Evolutionary conservation across 1,284 basidiomycete species (phyloP), one percentile per base, ranked within the genome.

Genomic region (Filobasidium uniguttulatum): DNA sequence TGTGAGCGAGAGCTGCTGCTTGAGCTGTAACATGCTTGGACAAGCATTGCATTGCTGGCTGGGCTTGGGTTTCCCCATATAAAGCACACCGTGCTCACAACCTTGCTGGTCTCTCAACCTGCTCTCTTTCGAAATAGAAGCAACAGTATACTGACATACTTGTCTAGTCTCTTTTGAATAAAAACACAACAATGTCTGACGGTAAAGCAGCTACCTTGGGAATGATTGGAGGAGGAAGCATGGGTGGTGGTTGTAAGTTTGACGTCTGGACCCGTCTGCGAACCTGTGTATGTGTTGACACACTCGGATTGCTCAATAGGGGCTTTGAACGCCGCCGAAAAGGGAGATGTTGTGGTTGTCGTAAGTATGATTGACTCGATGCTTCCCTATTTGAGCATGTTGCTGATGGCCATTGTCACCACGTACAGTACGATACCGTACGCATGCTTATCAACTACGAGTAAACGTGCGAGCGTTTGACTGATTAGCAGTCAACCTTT

Each of bases 201-300:
- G n/a, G n/a, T n/a, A n/a, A n/a, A n/a, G n/a, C n/a, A n/a, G n/a
- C 40, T 8, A 43, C 40, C 6, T 14, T 43, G 23, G 40, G 25
- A 26, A 43, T 43, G 40, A 43, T 43, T 26, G 40, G 40, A n/a
- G 40, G 40, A 26, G 40, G 40, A 9, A 43, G 40, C 22, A 43
- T 43, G 40, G 40, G 40, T 4, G 40, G 40, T 26, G 40, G 40
- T 28, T 43, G 40, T 43, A 19, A 26, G 40, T 43, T 4, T 9
- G n/a, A n/a, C n/a, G n/a, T n/a, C n/a, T n/a, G n/a, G n/a, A n/a
- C 26, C 6, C 15, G 7, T 28, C n/a, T 33, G 9, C 31, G 31
- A 33, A 33, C 31, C 9, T n/a, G n/a, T n/a, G 31, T 10, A 9
- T 33, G 31, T 33, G 10, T 33, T n/a, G 31, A 33, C n/a, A 33